These are phyloP conservation scores for Mrakia gelida DNA, from an alignment of 768 basidiomycete species.

Conservation along the genomic window DNA sequence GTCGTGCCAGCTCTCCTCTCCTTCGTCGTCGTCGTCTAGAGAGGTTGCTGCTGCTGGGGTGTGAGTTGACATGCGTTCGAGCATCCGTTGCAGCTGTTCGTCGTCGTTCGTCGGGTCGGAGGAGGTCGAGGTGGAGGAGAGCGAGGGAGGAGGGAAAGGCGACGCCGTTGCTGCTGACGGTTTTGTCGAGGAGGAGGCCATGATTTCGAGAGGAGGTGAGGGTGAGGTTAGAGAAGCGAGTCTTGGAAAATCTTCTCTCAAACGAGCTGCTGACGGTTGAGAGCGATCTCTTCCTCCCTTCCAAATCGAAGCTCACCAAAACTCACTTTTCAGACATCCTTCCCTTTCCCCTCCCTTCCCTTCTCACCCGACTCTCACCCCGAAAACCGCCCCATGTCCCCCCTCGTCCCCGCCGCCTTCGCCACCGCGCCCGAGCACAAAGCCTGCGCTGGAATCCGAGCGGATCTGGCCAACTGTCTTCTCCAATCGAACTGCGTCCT, in stretches of 20 bases:
- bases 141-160: not conserved
- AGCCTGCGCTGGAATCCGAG: constrained; percentile 49
- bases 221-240: not conserved
- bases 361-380: not conserved
- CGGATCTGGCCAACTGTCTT: constrained; percentile 76
- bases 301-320: not conserved
- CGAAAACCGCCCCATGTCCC: not conserved
- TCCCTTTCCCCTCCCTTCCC: not conserved
- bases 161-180: not conserved
- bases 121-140: not conserved
- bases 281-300: not conserved
- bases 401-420: constrained; percentile 24
- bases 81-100: constrained; percentile 13
- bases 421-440: constrained; percentile 13
- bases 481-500: constrained; percentile 82
- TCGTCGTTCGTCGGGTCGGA: not conserved
- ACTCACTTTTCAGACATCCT: not conserved
- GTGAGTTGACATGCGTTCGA: constrained; percentile 9
- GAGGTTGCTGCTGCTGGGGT: not conserved
- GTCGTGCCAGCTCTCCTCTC: constrained; percentile 20
- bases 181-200: not conserved
- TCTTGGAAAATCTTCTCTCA: not conserved
- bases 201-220: not conserved
- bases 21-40: constrained; percentile 15
- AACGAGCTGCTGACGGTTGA: not conserved